A percentile compares a stretch with the other conserved stretches of the same genome.
Conservation (phyloP, 2,329 filamentous ascomycete species). For the Fusarium transvaalense region DNA sequence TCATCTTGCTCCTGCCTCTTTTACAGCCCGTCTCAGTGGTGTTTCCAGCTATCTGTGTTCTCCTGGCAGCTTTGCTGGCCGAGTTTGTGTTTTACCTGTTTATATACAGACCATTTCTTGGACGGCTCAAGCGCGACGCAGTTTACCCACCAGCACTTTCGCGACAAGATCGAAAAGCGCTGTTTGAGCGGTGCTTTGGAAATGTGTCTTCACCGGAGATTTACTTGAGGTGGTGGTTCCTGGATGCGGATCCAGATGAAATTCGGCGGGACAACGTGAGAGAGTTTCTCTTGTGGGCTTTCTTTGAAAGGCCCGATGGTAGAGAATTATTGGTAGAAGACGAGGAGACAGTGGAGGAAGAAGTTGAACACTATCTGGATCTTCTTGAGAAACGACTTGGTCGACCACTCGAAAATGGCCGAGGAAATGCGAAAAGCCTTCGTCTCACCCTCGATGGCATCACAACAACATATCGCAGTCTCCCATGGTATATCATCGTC, state of each 20-base stretch:
- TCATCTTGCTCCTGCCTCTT: slow-evolving; percentile 48
- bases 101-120: slow-evolving; percentile 59
- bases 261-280: slow-evolving; percentile 76
- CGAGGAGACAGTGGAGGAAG: slow-evolving; percentile 52
- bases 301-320: slow-evolving; percentile 64
- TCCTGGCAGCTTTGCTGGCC: slow-evolving; percentile 52
- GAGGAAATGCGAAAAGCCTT: slow-evolving; percentile 67
- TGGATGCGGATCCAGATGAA: slow-evolving; percentile 67
- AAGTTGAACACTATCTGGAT: slow-evolving; percentile 62
- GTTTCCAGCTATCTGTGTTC: slow-evolving; percentile 30
- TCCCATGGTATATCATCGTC: slow-evolving; percentile 73
- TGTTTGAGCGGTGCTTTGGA: slow-evolving; percentile 69
- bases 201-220: slow-evolving; percentile 66
- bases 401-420: slow-evolving; percentile 64
- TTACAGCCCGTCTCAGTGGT: slow-evolving; percentile 29
- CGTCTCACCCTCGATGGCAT: slow-evolving; percentile 76
- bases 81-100: slow-evolving; percentile 59
- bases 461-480: slow-evolving; percentile 69
- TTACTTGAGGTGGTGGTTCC: slow-evolving; percentile 75
- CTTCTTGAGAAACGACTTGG: slow-evolving; percentile 67
- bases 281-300: slow-evolving; percentile 76
- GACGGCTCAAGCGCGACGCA: slow-evolving; percentile 55
- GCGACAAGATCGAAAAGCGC: slow-evolving; percentile 61
- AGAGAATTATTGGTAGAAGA: slow-evolving; percentile 32
- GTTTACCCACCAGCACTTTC: slow-evolving; percentile 58